phyloP scores from a whole-genome alignment of 345 rosid species.

The Arabis hirsuta region DNA sequence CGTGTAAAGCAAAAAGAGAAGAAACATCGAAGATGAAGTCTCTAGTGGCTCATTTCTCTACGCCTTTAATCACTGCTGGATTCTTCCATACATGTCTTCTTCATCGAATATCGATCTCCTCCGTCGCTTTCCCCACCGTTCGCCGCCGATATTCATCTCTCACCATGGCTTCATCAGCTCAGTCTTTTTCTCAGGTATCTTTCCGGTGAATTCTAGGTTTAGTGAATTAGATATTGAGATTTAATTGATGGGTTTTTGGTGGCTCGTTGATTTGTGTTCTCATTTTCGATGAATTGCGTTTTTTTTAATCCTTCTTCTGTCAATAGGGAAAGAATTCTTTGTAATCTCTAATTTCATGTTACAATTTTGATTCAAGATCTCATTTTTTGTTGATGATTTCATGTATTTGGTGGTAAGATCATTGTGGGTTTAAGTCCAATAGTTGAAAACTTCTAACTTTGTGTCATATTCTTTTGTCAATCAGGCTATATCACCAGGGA shows the following conservation, averaged over 20 bases:
- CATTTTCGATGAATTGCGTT: not conserved
- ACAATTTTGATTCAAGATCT: not conserved
- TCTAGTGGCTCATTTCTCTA: conserved; percentile 32
- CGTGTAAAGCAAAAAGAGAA: conserved; percentile 21
- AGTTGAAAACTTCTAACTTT: conserved; percentile 8
- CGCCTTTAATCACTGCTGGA: conserved; percentile 34
- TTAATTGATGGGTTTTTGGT: not conserved
- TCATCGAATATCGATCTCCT: conserved; percentile 19
- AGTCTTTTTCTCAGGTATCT: conserved; percentile 62
- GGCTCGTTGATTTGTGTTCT: not conserved
- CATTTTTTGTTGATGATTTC: not conserved
- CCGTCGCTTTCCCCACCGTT: conserved; percentile 34
- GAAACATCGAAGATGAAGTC: conserved; percentile 40
- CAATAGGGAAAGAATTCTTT: conserved; percentile 2
- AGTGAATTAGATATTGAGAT: not conserved
- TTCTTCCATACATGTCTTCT: conserved; percentile 17
- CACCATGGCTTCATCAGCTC: conserved; percentile 77
- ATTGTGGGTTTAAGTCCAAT: conserved; percentile 7
- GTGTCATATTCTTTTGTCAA: conserved; percentile 26
- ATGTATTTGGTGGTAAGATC: conserved; percentile 15
- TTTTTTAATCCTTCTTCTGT: not conserved
- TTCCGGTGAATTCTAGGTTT: not conserved
- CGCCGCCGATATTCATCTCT: conserved; percentile 38
- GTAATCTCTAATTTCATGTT: not conserved
- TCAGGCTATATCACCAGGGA: conserved; percentile 69